These are phyloP conservation scores for Hanseniaspora lindneri DNA, from an alignment of 805 yeast species.

Conservation along the genomic window DNA sequence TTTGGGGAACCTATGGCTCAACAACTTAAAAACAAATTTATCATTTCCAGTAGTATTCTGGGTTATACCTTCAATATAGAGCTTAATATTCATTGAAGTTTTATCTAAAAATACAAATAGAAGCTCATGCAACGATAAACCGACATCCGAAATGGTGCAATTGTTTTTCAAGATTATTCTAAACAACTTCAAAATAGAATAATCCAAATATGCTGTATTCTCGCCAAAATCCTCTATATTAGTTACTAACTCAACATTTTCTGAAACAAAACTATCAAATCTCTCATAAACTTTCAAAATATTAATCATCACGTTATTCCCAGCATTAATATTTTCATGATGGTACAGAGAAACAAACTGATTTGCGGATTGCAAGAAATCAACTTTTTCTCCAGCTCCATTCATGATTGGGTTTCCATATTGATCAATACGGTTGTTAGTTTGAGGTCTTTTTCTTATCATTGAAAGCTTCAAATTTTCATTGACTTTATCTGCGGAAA, in stretches of 20 bases:
- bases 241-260: neutral
- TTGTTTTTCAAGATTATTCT: conserved; percentile 11
- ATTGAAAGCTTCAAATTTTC: conserved; percentile 5
- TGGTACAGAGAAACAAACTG: conserved; percentile 7
- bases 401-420: conserved; percentile 2
- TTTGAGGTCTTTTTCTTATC: conserved; percentile 5
- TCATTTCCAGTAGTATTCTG: neutral
- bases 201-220: conserved; percentile 10
- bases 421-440: conserved; percentile 11
- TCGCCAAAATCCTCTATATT: neutral
- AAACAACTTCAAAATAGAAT: conserved; percentile 10
- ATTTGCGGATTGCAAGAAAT: conserved; percentile 11
- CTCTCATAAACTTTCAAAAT: conserved; percentile 13
- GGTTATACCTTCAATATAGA: conserved; percentile 6
- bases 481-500: conserved; percentile 6
- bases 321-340: conserved; percentile 8
- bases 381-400: neutral
- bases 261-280: conserved; percentile 14
- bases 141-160: neutral
- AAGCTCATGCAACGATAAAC: neutral
- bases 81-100: conserved; percentile 1
- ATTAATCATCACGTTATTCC: conserved; percentile 11
- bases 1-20: conserved; percentile 8
- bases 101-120: conserved; percentile 2
- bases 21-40: neutral